Evolutionary conservation across 345 rosid genomes (phyloP), one percentile per base, ranked within the genome.

Genomic region (Bretschneidera sinensis): DNA sequence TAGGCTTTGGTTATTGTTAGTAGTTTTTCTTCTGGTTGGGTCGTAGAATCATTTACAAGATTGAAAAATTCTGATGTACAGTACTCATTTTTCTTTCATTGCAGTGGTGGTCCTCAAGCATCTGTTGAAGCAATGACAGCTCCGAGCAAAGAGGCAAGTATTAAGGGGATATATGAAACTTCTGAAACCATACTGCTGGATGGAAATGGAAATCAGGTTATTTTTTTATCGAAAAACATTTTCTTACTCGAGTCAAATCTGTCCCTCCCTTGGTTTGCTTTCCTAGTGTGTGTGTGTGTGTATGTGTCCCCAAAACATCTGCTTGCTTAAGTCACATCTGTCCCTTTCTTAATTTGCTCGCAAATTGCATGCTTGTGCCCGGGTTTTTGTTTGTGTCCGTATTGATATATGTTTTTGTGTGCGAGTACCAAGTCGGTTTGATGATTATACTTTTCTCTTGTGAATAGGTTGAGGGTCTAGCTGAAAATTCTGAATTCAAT

Each of bases 171-270:
- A 51, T 28, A 21, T 23, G 76, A 68, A 51, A 66, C 63, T 48
- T 74, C 68, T 31, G 91, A 79, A 68, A 74, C 75, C n/a, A 61
- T 64, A 60, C 74, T 66, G 54, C 64, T 68, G 64, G 74, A 78
- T 78, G 59, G 71, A 50, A 59, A 60, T 72, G 82, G 67, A 76
- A 70, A 76, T 75, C 85, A 88, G 95, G 91, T 94, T 58, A 43
- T 45, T 62, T 35, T 48, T 56, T 55, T 34, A 19, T 24, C 31
- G n/a, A 28, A 28, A 28, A 43, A 16, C 21, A 33, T 14, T 18
- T 39, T 9, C 10, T 45, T 45, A 59, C 22, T 45, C 24, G 31
- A 20, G 21, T 16, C 11, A 57, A 8, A 43, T 19, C 19, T 60
- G 35, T 43, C 31, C 43, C 48, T 54, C 59, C 58, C 58, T 43